Percentiles rank a stretch among this genome's conserved stretches.
Conservation (phyloP, 148 eudicot species). For the Talinum fruticosum region DNA sequence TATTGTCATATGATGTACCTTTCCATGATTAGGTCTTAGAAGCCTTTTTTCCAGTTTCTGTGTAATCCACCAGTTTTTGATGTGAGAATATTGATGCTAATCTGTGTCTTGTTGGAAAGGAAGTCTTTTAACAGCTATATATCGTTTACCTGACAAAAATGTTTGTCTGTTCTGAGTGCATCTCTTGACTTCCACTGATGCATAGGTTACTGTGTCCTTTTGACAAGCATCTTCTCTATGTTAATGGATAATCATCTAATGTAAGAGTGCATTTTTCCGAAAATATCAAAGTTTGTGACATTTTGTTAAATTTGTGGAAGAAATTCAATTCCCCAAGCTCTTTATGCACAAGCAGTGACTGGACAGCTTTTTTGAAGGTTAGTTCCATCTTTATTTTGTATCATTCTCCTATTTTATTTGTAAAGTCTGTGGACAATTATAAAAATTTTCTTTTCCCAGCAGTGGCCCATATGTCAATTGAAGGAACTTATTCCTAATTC, state of each 20-base stretch:
- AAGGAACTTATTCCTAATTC: background rate
- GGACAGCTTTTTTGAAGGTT: slow-evolving; percentile 90
- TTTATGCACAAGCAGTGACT: slow-evolving; percentile 76
- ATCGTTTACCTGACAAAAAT: background rate
- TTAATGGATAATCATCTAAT: background rate
- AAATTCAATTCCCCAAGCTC: slow-evolving; percentile 97
- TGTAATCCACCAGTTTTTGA: too few species aligned
- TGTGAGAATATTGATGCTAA: background rate
- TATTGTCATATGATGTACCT: background rate
- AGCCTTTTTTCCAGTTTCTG: background rate
- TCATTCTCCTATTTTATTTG: background rate
- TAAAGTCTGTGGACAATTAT: background rate
- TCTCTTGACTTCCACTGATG: background rate
- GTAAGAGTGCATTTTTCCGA: background rate
- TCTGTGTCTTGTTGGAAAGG: background rate
- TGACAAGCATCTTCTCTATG: background rate
- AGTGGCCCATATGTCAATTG: background rate
- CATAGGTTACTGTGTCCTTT: background rate
- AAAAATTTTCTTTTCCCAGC: background rate
- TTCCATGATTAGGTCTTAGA: slow-evolving; percentile 5
- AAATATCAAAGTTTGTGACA: slow-evolving; percentile 11
- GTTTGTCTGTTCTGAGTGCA: background rate
- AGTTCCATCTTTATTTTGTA: slow-evolving; percentile 5
- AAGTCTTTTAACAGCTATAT: background rate
- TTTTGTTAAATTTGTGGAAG: slow-evolving; percentile 37